phyloP scores from a whole-genome alignment of 2,329 filamentous ascomycete species.

The Hypoxylon sp. region DNA sequence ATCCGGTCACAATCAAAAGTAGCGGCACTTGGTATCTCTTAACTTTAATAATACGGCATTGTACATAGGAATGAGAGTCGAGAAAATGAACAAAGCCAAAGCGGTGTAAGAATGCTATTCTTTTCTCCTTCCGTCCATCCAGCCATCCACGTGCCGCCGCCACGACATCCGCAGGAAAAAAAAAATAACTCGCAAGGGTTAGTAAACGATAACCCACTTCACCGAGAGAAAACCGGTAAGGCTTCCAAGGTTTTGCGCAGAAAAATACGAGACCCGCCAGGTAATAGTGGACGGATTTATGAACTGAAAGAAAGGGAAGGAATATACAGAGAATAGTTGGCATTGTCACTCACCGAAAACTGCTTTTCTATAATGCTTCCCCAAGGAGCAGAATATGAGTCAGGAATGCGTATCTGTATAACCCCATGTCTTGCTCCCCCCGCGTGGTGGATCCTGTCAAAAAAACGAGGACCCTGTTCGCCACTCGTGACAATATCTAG shows the following conservation, averaged over 20 bases:
- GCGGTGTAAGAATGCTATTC: conserved; percentile 36
- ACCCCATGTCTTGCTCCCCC: conserved; percentile 18
- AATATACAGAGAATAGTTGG: background rate
- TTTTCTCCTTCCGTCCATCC: conserved; percentile 30
- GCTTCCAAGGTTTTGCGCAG: background rate
- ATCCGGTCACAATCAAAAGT: conserved; percentile 5
- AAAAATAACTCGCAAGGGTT: conserved; percentile 28
- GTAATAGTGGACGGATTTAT: background rate
- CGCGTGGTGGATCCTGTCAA: conserved; percentile 33
- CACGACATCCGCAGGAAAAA: conserved; percentile 20
- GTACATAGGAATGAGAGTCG: background rate
- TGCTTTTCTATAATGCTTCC: conserved; percentile 11
- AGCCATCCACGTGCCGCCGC: conserved; percentile 38
- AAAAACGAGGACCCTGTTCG: conserved; percentile 17
- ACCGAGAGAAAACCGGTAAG: conserved; percentile 30
- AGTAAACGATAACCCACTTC: conserved; percentile 15
- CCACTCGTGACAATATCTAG: conserved; percentile 22
- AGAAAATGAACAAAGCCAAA: conserved; percentile 4
- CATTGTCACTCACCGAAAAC: conserved; percentile 7
- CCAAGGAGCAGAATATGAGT: background rate
- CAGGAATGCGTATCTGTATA: conserved; percentile 14
- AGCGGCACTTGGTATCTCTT: conserved; percentile 25
- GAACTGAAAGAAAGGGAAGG: background rate
- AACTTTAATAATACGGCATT: conserved; percentile 12
- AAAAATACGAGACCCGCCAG: conserved; percentile 20